phyloP scores from a whole-genome alignment of 805 yeast species.

The Barnettozyma siamensis region DNA sequence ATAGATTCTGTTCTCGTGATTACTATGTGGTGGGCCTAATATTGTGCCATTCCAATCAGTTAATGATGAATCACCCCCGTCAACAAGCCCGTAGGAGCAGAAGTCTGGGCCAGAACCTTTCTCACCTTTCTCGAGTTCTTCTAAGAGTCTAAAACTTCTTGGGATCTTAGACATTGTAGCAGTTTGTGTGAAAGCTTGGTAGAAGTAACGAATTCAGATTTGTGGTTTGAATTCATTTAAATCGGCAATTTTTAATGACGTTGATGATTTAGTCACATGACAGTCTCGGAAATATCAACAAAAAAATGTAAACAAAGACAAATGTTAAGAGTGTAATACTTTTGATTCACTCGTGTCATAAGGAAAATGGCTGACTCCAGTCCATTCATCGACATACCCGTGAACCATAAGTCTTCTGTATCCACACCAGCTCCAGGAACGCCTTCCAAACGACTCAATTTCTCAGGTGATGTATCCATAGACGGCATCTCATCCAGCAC shows the following conservation, averaged over 20 bases:
- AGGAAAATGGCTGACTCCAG: constrained; percentile 22
- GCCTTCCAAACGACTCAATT: constrained; percentile 9
- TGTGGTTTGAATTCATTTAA: too few relatives aligned
- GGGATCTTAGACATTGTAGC: constrained; percentile 55
- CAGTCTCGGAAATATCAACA: too few relatives aligned
- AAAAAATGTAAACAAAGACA: too few relatives aligned
- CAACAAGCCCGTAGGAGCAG: constrained; percentile 89
- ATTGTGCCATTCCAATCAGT: constrained; percentile 97
- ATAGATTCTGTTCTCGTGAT: constrained; percentile 91
- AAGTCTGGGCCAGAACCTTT: constrained; percentile 96
- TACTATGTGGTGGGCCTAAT: constrained; percentile 90
- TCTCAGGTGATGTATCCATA: background rate
- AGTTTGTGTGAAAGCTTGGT: too few relatives aligned
- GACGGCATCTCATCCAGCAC: background rate
- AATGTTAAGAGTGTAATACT: too few relatives aligned
- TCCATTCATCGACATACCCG: constrained; percentile 33
- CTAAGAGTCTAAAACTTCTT: constrained; percentile 88
- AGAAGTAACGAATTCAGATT: too few relatives aligned
- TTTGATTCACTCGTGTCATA: too few relatives aligned
- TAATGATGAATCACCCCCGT: constrained; percentile 88
- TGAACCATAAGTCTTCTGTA: constrained; percentile 5
- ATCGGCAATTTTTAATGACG: too few relatives aligned
- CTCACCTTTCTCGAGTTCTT: constrained; percentile 96
- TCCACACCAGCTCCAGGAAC: constrained; percentile 13
- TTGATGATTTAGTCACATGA: too few relatives aligned